Evolutionary conservation across 345 rosid species (phyloP), one percentile per base, ranked within the genome.

Genomic region (Geranium brycei): DNA sequence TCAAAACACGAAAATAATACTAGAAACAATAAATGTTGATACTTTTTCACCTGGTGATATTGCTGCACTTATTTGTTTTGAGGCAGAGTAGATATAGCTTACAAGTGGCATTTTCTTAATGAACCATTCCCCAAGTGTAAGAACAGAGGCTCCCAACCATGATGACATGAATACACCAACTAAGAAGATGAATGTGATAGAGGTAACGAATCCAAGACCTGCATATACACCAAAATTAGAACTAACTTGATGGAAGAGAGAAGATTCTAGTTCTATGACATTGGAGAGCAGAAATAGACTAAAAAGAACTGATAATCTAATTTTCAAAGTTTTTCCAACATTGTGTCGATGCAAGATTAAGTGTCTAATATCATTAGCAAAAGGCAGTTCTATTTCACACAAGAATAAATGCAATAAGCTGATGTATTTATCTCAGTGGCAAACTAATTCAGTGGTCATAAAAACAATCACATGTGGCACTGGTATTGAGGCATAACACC

Each of bases 91-190:
- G 30, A 82, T 82, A 64, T 76, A 82, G 65, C 84, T 78, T 63
- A 82, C 78, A 32, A 82, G 76, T 2, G 82, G 87, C 87, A 80
- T 80, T 69, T 75, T 64, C 75, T 78, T 82, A 40, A 82, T 82
- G 70, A 82, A 79, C 80, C 79, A 80, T 71, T 82, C 84, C 0
- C 87, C 80, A 7, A 82, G 78, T 60, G 80, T 64, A 57, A 80
- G 75, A 35, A 82, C 78, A 32, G 82, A 77, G 64, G 82, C 66
- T 59, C 82, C 82, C 75, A 80, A 70, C 84, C 87, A 82, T 8
- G 87, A 82, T 19, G 87, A 82, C 87, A 82, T 80, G 76, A 82
- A 82, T 57, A 80, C 75, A 17, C 84, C 87, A 17, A 80, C 80
- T 73, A 82, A 57, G 77, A 79, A 79, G 62, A 79, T 79, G 62